phyloP scores from a whole-genome alignment of 768 basidiomycete species.

The Naganishia friedmannii region DNA sequence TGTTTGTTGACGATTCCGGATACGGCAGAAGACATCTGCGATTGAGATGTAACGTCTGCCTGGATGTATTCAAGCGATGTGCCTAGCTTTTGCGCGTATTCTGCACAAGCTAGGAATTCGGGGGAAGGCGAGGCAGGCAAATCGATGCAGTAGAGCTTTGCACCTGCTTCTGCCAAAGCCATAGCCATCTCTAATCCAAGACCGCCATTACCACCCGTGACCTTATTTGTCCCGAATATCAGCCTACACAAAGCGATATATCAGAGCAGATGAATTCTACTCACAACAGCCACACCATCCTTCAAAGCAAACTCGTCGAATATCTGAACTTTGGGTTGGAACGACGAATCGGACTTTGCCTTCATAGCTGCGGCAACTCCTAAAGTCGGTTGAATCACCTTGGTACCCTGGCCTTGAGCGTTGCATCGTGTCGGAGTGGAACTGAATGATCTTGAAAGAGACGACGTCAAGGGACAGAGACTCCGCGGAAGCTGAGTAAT shows the following conservation, averaged over 20 bases:
- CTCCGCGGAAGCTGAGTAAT: background rate
- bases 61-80: slow-evolving; percentile 62
- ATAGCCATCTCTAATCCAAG: slow-evolving; percentile 82
- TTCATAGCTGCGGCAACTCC: slow-evolving; percentile 25
- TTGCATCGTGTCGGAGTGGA: background rate
- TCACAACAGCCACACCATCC: slow-evolving; percentile 57
- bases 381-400: slow-evolving; percentile 12
- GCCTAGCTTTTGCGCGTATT: slow-evolving; percentile 58
- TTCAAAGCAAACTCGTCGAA: slow-evolving; percentile 47
- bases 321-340: slow-evolving; percentile 30
- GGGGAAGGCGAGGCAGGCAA: slow-evolving; percentile 29
- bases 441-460: background rate
- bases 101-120: slow-evolving; percentile 32
- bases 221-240: slow-evolving; percentile 6
- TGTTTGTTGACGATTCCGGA: slow-evolving; percentile 66
- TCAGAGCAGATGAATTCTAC: background rate
- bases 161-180: slow-evolving; percentile 69
- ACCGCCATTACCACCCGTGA: slow-evolving; percentile 63
- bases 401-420: slow-evolving; percentile 13
- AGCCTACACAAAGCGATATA: background rate
- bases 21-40: slow-evolving; percentile 59
- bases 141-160: slow-evolving; percentile 52
- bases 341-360: slow-evolving; percentile 17
- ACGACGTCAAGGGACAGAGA: background rate
- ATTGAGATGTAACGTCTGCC: slow-evolving; percentile 67